A percentile compares a stretch with the other conserved stretches of the same genome.
phyloP scores from a whole-genome alignment of 163 green algal species.

The Scenedesmus sp. region DNA sequence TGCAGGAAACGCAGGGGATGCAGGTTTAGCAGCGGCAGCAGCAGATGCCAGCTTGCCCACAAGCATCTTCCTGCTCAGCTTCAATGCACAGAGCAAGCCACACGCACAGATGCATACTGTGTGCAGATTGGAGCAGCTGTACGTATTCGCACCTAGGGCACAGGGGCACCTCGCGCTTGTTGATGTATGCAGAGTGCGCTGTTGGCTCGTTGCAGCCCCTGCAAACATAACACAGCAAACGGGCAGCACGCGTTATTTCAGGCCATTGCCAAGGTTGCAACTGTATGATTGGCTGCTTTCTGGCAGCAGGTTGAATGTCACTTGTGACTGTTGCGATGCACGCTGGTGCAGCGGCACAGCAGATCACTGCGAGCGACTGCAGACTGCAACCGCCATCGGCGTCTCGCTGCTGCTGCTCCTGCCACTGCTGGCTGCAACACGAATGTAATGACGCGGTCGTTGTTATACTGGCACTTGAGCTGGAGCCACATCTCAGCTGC shows the following conservation, averaged over 20 bases:
- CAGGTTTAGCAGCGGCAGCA: neutral
- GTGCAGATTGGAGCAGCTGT: neutral
- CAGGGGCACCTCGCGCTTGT: slow-evolving; percentile 41
- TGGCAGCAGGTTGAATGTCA: too few species aligned
- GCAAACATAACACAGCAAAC: neutral
- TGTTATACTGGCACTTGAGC: neutral
- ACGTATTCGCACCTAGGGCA: slow-evolving; percentile 32
- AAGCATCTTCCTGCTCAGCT: neutral
- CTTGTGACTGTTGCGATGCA: too few species aligned
- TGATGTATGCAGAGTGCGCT: slow-evolving; percentile 34
- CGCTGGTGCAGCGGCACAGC: too few species aligned
- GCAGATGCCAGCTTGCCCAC: neutral
- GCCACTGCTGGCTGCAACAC: neutral
- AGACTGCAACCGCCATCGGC: neutral
- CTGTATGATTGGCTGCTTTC: too few species aligned
- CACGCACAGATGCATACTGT: neutral
- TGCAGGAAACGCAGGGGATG: too few species aligned
- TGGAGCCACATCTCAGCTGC: neutral
- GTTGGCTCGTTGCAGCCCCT: slow-evolving; percentile 55
- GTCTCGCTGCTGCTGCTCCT: neutral
- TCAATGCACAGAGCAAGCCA: too few species aligned
- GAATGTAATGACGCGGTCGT: neutral
- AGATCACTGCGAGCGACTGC: too few species aligned
- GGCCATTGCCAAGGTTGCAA: too few species aligned
- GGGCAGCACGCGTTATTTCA: neutral